Percentiles rank a stretch among this genome's conserved stretches.
Evolutionary conservation across 2,329 filamentous ascomycete genomes (phyloP).

Genomic region (Neonectria hederae): DNA sequence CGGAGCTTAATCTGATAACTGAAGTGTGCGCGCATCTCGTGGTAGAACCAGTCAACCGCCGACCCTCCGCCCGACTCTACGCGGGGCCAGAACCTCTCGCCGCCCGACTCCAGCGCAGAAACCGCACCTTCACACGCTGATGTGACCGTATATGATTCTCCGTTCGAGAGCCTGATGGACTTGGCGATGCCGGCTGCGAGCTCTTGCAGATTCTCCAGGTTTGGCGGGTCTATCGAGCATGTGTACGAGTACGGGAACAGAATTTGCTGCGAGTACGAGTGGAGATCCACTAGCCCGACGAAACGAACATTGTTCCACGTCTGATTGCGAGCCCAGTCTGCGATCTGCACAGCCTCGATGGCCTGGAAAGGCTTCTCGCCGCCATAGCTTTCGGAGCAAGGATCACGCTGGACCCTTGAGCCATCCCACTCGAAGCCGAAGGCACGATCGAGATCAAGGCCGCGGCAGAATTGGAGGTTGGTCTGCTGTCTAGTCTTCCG

Average conservation of each 20-base stretch:
- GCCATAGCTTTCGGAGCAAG: constrained; percentile 91
- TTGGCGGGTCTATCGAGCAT: constrained; percentile 80
- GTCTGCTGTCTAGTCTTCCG: constrained; percentile 92
- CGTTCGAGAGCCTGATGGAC: constrained; percentile 82
- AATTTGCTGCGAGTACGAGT: constrained; percentile 95
- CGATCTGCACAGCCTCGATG: constrained; percentile 77
- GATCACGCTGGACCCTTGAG: constrained; percentile 71
- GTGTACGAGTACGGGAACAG: constrained; percentile 92
- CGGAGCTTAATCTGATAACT: constrained; percentile 95
- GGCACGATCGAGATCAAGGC: constrained; percentile 87
- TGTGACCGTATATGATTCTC: constrained; percentile 78
- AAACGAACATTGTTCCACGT: constrained; percentile 79
- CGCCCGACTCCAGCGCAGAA: constrained; percentile 37
- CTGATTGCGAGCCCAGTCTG: constrained; percentile 85
- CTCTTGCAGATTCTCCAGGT: constrained; percentile 91
- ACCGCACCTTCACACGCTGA: constrained; percentile 89
- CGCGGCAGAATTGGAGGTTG: constrained; percentile 81
- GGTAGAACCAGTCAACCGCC: constrained; percentile 95
- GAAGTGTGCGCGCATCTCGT: constrained; percentile 82
- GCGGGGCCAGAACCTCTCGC: constrained; percentile 47
- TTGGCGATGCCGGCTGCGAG: constrained; percentile 88
- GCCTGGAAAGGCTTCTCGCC: constrained; percentile 86
- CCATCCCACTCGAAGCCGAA: constrained; percentile 89
- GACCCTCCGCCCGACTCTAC: constrained; percentile 84
- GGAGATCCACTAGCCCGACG: constrained; percentile 87